Percentiles rank a stretch among this genome's conserved stretches.
Conservation (phyloP, 139 green algal species). For the Chlorella sp. region DNA sequence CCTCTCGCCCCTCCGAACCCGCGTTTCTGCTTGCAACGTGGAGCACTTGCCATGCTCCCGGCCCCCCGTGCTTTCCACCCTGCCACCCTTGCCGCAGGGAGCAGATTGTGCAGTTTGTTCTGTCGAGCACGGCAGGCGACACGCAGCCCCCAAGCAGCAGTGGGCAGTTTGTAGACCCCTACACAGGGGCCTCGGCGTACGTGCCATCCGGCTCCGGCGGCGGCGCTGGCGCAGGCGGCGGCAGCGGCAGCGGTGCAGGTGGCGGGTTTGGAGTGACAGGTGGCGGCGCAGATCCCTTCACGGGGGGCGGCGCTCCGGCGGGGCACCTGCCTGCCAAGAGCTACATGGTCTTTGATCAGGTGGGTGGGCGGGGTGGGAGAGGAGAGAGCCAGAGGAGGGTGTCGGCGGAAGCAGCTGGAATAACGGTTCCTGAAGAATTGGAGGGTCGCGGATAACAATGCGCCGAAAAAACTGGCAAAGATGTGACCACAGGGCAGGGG, state of each 20-base stretch:
- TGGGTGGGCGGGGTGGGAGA: background rate
- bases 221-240: background rate
- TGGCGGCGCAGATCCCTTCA: conserved; percentile 26
- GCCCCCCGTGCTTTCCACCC: background rate
- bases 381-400: background rate
- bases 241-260: conserved; percentile 6
- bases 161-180: conserved; percentile 55
- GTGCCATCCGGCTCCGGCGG: background rate
- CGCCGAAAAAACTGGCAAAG: no score
- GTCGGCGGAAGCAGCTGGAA: background rate
- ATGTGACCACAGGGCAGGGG: no score
- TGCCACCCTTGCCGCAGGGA: conserved; percentile 31
- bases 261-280: background rate
- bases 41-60: background rate
- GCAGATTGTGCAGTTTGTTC: conserved; percentile 93
- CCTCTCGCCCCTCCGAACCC: background rate
- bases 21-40: background rate
- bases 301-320: background rate
- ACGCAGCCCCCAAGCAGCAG: background rate
- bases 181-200: conserved; percentile 45
- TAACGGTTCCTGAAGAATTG: background rate
- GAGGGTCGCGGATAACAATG: no score
- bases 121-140: conserved; percentile 74
- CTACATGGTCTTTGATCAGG: conserved; percentile 32
- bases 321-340: background rate